Percentiles rank a stretch among this genome's conserved stretches.
Conservation (phyloP, 106 monocot species). For the Phalaenopsis aphrodite region DNA sequence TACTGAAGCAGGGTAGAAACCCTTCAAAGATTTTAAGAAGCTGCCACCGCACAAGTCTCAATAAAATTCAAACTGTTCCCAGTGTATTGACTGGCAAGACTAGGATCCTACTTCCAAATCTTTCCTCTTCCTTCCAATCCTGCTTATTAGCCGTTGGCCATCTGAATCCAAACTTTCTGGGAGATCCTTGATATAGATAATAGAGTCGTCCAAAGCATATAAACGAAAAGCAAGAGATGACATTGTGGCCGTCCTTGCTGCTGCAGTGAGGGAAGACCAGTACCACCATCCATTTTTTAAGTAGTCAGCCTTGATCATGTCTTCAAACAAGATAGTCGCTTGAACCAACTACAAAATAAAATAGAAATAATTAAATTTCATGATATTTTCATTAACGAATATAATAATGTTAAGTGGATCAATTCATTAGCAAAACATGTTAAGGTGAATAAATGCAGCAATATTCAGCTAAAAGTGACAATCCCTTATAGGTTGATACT, state of each 20-base stretch:
- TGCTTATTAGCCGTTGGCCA: conserved; percentile 21
- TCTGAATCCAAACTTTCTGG: conserved; percentile 24
- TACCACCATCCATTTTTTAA: conserved; percentile 81
- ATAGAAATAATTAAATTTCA: neutral
- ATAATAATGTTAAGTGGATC: neutral
- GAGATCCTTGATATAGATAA: conserved; percentile 50
- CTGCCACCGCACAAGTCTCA: conserved; percentile 4
- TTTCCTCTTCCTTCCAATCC: conserved; percentile 59
- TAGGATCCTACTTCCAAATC: conserved; percentile 45
- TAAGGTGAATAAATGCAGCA: conserved; percentile 2
- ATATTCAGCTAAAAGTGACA: neutral
- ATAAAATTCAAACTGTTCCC: conserved; percentile 12
- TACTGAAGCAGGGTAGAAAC: neutral
- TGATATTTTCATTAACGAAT: neutral
- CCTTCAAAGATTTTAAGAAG: conserved; percentile 1
- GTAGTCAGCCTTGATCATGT: conserved; percentile 78
- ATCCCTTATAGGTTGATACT: no score
- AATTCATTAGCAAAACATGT: neutral
- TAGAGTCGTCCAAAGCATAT: conserved; percentile 73
- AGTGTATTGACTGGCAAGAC: neutral
- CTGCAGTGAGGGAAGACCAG: conserved; percentile 90
- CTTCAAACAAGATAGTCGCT: conserved; percentile 61
- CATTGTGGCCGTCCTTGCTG: conserved; percentile 55
- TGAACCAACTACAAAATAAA: conserved; percentile 60
- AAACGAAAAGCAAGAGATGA: conserved; percentile 79